These are phyloP conservation scores for Cercospora sp. DNA, from an alignment of 2,329 filamentous ascomycete genomes.

Conservation along the genomic window DNA sequence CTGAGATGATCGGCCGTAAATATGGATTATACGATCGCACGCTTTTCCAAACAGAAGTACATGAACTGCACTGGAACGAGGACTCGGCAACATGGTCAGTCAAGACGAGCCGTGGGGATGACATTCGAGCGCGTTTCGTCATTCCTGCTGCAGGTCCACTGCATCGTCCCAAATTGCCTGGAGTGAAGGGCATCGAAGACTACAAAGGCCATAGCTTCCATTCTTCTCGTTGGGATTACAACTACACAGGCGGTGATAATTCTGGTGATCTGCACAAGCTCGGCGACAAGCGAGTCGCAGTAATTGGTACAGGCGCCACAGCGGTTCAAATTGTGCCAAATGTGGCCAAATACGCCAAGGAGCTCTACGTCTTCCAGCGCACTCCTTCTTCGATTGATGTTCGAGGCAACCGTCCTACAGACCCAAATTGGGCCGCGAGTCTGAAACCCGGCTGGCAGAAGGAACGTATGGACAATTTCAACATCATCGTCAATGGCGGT, in stretches of 20 bases:
- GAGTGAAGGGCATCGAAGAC: constrained; percentile 42
- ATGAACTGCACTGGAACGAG: constrained; percentile 26
- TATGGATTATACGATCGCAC: constrained; percentile 44
- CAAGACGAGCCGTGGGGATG: constrained; percentile 26
- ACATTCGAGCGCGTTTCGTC: constrained; percentile 44
- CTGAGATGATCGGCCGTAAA: constrained; percentile 26
- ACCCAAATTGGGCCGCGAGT: constrained; percentile 42
- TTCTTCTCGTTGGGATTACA: constrained; percentile 48
- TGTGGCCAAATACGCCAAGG: constrained; percentile 42
- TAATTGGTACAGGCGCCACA: constrained; percentile 28
- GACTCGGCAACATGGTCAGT: constrained; percentile 40
- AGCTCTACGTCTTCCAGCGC: constrained; percentile 47
- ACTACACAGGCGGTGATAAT: constrained; percentile 42
- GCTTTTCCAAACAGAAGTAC: constrained; percentile 38
- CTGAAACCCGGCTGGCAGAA: constrained; percentile 52
- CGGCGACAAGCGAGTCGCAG: constrained; percentile 29
- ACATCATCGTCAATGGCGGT: constrained; percentile 27
- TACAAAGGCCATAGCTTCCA: constrained; percentile 49
- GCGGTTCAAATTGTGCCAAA: constrained; percentile 45
- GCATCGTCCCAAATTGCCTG: constrained; percentile 49
- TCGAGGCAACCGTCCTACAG: constrained; percentile 42
- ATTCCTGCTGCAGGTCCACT: constrained; percentile 47
- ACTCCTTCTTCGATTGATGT: constrained; percentile 43
- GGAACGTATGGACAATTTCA: constrained; percentile 50
- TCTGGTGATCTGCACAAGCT: constrained; percentile 23